A percentile compares a stretch with the other conserved stretches of the same genome.
Conservation (phyloP, 352 stramenopile genomes). For the Plasmopara halstedii region DNA sequence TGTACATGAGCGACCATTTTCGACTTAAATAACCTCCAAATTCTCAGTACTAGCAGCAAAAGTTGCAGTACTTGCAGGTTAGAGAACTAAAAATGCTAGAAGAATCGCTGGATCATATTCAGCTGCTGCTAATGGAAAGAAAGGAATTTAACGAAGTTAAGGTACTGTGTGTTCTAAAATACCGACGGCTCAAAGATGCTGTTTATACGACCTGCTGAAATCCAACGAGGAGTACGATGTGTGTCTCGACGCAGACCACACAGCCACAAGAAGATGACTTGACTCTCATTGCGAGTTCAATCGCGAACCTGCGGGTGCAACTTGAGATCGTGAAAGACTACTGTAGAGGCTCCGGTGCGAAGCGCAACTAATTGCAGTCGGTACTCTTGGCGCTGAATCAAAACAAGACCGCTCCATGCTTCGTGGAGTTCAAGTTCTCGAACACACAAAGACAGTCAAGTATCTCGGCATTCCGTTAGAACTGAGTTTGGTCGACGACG, state of each 20-base stretch:
- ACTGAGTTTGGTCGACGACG: neutral
- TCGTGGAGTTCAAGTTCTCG: neutral
- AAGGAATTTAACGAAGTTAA: neutral
- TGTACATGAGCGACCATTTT: slow-evolving; percentile 47
- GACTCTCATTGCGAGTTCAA: no score
- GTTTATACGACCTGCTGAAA: no score
- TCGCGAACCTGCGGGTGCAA: no score
- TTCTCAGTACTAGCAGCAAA: slow-evolving; percentile 36
- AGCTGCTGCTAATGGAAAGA: slow-evolving; percentile 8
- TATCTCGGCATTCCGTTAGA: neutral
- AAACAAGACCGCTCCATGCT: neutral
- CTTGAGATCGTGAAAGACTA: no score
- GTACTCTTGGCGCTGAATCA: neutral
- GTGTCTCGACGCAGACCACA: no score
- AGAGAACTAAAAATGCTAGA: slow-evolving; percentile 18
- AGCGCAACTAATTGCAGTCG: neutral
- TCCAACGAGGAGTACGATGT: no score
- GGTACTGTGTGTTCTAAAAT: slow-evolving; percentile 13
- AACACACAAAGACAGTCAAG: neutral
- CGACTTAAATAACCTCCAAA: slow-evolving; percentile 31
- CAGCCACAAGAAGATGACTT: no score
- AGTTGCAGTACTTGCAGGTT: slow-evolving; percentile 40
- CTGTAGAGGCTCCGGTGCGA: neutral
- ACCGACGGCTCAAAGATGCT: neutral
- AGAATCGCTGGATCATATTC: slow-evolving; percentile 37